Base-by-base conservation (phyloP, 176 grass and related monocot genomes). In the Oryza punctata region DNA sequence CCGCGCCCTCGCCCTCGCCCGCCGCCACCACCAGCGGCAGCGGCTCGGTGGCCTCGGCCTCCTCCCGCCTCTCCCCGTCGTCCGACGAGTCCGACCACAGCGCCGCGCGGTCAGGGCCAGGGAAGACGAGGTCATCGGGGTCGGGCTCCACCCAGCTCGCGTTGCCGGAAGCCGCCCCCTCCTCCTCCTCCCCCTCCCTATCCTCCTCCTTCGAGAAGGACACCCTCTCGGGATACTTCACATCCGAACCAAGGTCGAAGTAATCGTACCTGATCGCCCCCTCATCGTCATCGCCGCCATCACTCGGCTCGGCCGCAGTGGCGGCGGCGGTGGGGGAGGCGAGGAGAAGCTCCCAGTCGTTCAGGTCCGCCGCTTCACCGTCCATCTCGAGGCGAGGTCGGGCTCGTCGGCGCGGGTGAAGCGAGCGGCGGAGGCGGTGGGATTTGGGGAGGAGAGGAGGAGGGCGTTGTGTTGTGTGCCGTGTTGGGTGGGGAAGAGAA, bases 201-300 rank as follows among this genome's bases (percentile, higher is more conserved):
- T 4, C 32, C 32, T 4, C 14, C 60, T 1, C 81, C 24, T 28
- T 40, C 18, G 78, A 75, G 5, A 85, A 3, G 10, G 87, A 87
- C 12, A 69, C 75, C 82, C 81, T 85, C 77, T 75, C n/a, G 2
- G 85, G 29, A 69, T 92, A 94, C 77, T 85, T 85, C 40, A 47
- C 75, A 37, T 86, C 85, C 9, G 85, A 94, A 61, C 81, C 85
- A 46, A 99, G 91, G 24, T 87, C 85, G 93, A 96, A 96, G 84
- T 96, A 96, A 72, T 96, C 96, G 57, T 80, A 33, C 89, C 96
- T 94, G 85, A 99, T 96, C 18, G 88, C 89, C 9, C 89, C 96
- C 7, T 80, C 91, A 38, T 90, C 91, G 18, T 88, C 84, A 1
- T 73, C 50, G 13, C 46, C 37, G 28, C 13, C 78, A 21, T 45